Evolutionary conservation across 2,329 filamentous ascomycete genomes (phyloP).

Genomic region (Thielaviopsis populi): DNA sequence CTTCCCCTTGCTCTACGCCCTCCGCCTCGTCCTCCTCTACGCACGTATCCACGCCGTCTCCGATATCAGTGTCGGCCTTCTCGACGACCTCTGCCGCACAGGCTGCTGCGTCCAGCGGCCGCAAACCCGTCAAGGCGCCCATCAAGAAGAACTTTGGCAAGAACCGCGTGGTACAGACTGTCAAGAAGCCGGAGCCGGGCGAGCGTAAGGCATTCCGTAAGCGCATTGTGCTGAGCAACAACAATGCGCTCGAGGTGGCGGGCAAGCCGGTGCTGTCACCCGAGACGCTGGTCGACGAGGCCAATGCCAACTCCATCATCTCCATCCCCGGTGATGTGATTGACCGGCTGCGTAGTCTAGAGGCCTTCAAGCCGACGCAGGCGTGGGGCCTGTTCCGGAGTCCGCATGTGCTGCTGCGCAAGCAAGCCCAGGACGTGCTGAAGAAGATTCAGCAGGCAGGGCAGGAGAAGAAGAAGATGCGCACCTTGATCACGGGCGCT

Average conservation of each 20-base stretch:
- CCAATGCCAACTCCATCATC: constrained; percentile 50
- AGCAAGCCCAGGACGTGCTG: constrained; percentile 62
- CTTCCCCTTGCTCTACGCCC: neutral
- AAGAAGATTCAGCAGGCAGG: constrained; percentile 40
- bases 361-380: constrained; percentile 85
- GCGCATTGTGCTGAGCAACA: constrained; percentile 82
- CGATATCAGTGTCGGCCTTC: constrained; percentile 25
- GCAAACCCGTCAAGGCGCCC: constrained; percentile 26
- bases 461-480: constrained; percentile 38
- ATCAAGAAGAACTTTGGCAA: constrained; percentile 39
- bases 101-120: constrained; percentile 20
- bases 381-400: constrained; percentile 74
- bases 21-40: constrained; percentile 19
- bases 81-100: constrained; percentile 25
- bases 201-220: constrained; percentile 81
- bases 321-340: constrained; percentile 54
- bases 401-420: constrained; percentile 63
- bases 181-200: constrained; percentile 45
- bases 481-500: constrained; percentile 57
- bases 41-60: neutral
- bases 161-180: constrained; percentile 26
- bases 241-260: constrained; percentile 68
- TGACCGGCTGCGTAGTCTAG: constrained; percentile 65
- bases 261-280: constrained; percentile 48
- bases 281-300: constrained; percentile 38